A percentile compares a stretch with the other conserved stretches of the same genome.
phyloP scores from a whole-genome alignment of 2,329 filamentous ascomycete genomes.

The Cercospora sp. region DNA sequence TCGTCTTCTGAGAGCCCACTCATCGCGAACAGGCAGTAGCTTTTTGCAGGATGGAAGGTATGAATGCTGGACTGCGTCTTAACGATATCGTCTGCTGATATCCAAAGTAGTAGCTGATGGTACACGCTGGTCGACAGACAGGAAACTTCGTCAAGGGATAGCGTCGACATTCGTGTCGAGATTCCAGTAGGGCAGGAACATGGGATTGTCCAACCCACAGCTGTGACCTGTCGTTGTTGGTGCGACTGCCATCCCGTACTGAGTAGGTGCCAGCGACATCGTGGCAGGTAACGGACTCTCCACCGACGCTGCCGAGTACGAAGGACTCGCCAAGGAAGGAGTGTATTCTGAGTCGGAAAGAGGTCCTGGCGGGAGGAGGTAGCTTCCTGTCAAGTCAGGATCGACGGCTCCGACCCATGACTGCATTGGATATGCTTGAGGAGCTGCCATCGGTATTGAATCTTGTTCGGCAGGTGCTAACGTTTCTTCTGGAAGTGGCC shows the following conservation, averaged over 20 bases:
- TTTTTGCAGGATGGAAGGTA: too few relatives aligned
- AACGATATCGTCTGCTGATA: neutral
- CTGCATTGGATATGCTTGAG: neutral
- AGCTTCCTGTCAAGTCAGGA: neutral
- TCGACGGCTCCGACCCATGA: neutral
- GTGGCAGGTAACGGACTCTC: conserved; percentile 1
- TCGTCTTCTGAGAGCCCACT: neutral
- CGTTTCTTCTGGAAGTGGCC: neutral
- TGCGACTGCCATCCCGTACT: neutral
- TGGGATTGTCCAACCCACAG: neutral
- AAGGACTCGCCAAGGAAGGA: neutral
- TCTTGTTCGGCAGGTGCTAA: neutral
- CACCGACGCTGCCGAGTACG: neutral
- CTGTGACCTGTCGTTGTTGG: neutral
- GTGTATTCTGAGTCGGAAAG: conserved; percentile 9
- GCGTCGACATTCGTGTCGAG: neutral
- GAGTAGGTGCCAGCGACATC: neutral
- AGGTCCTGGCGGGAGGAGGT: neutral
- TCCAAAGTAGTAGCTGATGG: neutral
- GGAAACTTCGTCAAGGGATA: neutral
- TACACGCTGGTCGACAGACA: neutral
- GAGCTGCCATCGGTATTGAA: neutral
- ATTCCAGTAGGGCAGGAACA: neutral
- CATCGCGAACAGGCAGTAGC: neutral
- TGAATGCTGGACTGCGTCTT: neutral